phyloP scores from a whole-genome alignment of 306 rosid species.

The Fragaria iinumae region DNA sequence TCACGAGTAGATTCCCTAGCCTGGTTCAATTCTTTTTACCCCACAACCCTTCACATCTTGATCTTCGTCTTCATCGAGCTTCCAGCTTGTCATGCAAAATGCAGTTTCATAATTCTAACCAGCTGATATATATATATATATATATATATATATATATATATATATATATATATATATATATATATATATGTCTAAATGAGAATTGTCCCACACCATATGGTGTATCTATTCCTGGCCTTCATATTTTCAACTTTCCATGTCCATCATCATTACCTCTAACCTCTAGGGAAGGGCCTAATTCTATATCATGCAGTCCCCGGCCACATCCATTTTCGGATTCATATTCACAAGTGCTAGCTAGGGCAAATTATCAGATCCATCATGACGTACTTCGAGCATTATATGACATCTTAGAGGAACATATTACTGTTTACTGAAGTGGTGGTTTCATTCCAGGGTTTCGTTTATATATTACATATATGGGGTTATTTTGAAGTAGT shows the following conservation, averaged over 20 bases:
- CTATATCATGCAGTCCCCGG: neutral
- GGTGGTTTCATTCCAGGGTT: too few relatives aligned
- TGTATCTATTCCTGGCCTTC: neutral
- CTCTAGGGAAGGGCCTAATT: neutral
- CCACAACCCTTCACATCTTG: too few relatives aligned
- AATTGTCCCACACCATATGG: constrained; percentile 29
- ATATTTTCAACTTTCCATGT: neutral
- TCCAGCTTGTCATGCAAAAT: constrained; percentile 37
- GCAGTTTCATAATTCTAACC: constrained; percentile 16
- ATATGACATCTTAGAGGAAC: too few relatives aligned
- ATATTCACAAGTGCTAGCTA: too few relatives aligned
- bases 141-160: too few relatives aligned
- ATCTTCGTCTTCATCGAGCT: constrained; percentile 21
- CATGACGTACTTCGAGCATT: too few relatives aligned
- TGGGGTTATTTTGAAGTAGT: too few relatives aligned
- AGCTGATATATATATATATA: neutral
- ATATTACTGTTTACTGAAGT: too few relatives aligned
- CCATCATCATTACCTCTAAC: neutral
- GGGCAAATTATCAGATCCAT: too few relatives aligned
- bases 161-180: too few relatives aligned
- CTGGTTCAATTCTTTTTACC: neutral
- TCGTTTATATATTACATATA: too few relatives aligned
- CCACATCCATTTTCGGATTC: too few relatives aligned
- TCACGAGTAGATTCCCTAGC: constrained; percentile 44
- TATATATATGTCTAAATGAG: neutral